Base-by-base conservation (phyloP, 139 green algal species). In the Micractinium sp. region DNA sequence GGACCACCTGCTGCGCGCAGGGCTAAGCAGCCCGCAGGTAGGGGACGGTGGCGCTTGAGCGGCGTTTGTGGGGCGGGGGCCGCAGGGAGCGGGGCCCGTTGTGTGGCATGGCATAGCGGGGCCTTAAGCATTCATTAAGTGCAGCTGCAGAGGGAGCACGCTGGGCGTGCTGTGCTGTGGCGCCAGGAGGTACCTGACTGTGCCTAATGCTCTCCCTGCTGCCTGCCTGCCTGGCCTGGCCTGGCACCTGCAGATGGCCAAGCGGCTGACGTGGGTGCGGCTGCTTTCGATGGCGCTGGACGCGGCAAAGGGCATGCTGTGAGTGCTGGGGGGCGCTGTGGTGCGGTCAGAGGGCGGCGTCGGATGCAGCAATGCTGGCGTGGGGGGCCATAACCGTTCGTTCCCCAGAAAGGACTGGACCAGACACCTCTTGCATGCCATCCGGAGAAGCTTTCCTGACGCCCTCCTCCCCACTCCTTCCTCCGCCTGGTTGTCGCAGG, bases 221-320 rank as follows among this genome's bases (percentile, higher is more conserved):
- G 20, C 20, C 69, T 35, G 20, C 69, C 66, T 74, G 66, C 18
- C 66, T 31, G 66, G 66, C 16, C 66, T 20, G 60, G 35, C 76
- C 35, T 31, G 23, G 14, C 38, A n/a, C 19, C 25, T 31, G 39
- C 83, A 84, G 73, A 87, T 81, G 56, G 61, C 81, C 36, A 87
- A 81, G 82, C 89, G 91, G 67, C 71, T 94, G 36, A 69, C 90
- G 63, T 95, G 93, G 93, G 39, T 87, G 35, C 83, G 87, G 31
- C 89, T 94, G 25, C 84, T 95, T 36, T 89, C 71, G 53, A 93
- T 95, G 82, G 93, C 93, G 1, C 85, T 93, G 23, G 93, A 94
- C 81, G 93, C 93, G 5, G 93, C 93, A 22, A 88, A 88, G 85
- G 91, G 93, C 81, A 91, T 94, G 93, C 91, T 94, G 86, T 89